Evolutionary conservation across 148 eudicot species (phyloP).

Genomic region (Suaeda aralocaspica): DNA sequence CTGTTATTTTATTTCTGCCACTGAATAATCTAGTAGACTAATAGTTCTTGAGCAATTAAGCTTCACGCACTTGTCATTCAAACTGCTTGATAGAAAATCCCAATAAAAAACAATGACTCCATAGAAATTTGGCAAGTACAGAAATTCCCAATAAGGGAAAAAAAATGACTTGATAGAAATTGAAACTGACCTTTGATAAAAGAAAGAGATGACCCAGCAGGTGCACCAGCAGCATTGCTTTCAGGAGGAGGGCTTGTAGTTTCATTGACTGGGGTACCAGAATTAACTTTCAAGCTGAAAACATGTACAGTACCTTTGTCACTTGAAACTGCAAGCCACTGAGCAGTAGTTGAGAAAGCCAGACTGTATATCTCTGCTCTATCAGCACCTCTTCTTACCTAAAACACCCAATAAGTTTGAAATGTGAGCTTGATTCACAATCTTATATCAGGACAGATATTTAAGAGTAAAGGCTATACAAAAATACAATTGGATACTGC

Average conservation of each 20-base stretch:
- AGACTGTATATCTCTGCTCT: conserved; percentile 84
- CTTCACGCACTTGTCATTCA: background rate
- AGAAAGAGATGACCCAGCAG: conserved; percentile 60
- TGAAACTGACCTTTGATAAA: conserved; percentile 58
- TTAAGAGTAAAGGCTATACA: background rate
- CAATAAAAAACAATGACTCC: background rate
- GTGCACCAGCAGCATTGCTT: conserved; percentile 33
- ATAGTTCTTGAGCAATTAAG: background rate
- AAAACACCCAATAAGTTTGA: conserved; percentile 21
- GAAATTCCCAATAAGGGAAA: too few relatives aligned
- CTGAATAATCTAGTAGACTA: too few relatives aligned
- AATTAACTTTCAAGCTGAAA: conserved; percentile 57
- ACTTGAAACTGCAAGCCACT: conserved; percentile 90
- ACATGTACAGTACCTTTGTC: conserved; percentile 93
- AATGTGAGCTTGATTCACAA: background rate
- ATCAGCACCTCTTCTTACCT: conserved; percentile 93
- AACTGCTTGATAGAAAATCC: too few relatives aligned
- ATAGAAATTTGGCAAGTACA: too few relatives aligned
- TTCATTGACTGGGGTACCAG: conserved; percentile 45
- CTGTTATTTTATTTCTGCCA: too few relatives aligned
- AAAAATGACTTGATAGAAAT: background rate
- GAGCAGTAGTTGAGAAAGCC: conserved; percentile 82
- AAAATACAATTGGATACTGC: background rate
- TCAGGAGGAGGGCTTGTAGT: conserved; percentile 39
- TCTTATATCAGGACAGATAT: background rate